Conservation (phyloP, 768 basidiomycete genomes). For the Leccinum uliginosum region DNA sequence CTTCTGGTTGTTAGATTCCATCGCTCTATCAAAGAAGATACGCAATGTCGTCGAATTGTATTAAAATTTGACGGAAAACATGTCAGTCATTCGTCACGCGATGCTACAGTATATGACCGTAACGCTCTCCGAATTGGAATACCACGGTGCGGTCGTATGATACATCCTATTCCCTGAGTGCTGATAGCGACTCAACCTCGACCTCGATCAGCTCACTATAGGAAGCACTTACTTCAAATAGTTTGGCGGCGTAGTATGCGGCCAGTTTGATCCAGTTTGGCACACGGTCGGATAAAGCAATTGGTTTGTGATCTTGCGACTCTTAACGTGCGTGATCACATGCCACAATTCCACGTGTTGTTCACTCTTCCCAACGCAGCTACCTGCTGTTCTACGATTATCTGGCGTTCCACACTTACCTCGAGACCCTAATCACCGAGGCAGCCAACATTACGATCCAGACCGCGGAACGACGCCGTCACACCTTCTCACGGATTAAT, state of each 20-base stretch:
- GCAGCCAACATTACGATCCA: constrained; percentile 85
- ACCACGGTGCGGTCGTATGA: constrained; percentile 43
- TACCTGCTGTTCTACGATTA: constrained; percentile 84
- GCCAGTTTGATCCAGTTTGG: constrained; percentile 91
- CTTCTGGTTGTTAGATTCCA: no score
- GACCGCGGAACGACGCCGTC: no score
- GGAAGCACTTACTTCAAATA: constrained; percentile 93
- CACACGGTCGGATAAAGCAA: constrained; percentile 93
- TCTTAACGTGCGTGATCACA: constrained; percentile 54
- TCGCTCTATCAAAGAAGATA: no score
- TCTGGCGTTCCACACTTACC: no score
- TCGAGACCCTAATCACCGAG: constrained; percentile 45
- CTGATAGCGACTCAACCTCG: constrained; percentile 51
- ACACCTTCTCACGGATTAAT: no score
- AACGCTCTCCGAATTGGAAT: constrained; percentile 24
- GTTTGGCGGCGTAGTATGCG: constrained; percentile 84
- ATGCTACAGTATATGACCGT: no score
- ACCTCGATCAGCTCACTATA: constrained; percentile 87
- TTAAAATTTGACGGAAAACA: no score
- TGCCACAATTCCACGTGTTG: background rate
- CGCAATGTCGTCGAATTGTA: no score
- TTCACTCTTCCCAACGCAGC: constrained; percentile 4
- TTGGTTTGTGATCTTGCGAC: constrained; percentile 88
- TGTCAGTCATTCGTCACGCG: no score
- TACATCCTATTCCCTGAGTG: background rate